Evolutionary conservation across 768 basidiomycete genomes (phyloP).

Genomic region (Lentinula edodes): DNA sequence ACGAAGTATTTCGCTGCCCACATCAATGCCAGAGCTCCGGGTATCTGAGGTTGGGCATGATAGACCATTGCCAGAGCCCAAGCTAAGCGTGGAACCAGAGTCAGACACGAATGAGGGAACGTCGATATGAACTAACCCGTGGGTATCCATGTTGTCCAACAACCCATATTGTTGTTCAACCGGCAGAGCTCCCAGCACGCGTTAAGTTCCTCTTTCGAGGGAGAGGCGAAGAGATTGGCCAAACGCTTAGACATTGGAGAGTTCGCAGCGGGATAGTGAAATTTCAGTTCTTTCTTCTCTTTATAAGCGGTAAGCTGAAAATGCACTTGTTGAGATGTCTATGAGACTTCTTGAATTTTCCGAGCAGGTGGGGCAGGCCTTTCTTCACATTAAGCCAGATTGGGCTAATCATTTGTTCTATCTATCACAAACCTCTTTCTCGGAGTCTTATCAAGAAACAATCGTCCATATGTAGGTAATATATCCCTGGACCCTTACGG

Average conservation of each 20-base stretch:
- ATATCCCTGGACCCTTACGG: no score
- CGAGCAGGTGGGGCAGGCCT: no score
- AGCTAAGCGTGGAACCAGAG: constrained; percentile 10
- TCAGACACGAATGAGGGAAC: not conserved
- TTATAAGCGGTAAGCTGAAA: not conserved
- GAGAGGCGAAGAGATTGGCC: constrained; percentile 12
- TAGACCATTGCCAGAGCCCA: constrained; percentile 27
- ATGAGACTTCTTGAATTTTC: constrained; percentile 62
- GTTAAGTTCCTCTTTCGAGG: constrained; percentile 16
- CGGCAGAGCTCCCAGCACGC: constrained; percentile 27
- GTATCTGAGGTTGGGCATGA: constrained; percentile 17
- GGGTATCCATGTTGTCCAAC: constrained; percentile 24
- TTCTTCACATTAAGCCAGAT: no score
- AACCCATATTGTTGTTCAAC: constrained; percentile 25
- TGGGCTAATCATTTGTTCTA: no score
- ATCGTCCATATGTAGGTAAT: no score
- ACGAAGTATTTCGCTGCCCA: constrained; percentile 21
- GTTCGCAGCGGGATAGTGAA: not conserved
- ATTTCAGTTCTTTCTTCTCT: not conserved
- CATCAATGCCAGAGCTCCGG: constrained; percentile 12
- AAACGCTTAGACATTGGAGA: constrained; percentile 2
- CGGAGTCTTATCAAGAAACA: no score
- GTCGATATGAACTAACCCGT: constrained; percentile 13
- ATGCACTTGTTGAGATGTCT: constrained; percentile 24
- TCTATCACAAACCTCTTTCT: no score